Evolutionary conservation across 768 basidiomycete genomes (phyloP).

Genomic region (Sporobolomyces roseus): DNA sequence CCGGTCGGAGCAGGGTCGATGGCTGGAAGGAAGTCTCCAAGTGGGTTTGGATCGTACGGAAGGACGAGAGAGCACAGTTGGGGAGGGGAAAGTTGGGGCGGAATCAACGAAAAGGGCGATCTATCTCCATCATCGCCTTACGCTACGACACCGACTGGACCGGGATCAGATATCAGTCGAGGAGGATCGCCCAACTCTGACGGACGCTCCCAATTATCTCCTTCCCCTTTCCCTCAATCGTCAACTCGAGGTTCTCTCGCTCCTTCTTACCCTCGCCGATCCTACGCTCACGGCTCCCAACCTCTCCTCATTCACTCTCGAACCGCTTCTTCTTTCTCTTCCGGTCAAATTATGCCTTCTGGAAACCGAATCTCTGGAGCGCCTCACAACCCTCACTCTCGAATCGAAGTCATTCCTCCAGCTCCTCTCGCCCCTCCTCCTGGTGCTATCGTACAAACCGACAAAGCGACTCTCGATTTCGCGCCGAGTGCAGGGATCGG

Average conservation of each 20-base stretch:
- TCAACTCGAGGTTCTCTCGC: constrained; percentile 23
- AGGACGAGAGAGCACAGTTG: constrained; percentile 31
- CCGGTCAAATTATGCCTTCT: constrained; percentile 11
- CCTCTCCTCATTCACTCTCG: constrained; percentile 20
- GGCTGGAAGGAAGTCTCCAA: constrained; percentile 24
- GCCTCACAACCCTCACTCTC: constrained; percentile 62
- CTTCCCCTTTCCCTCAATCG: constrained; percentile 9
- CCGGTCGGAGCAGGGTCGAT: constrained; percentile 17
- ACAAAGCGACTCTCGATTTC: constrained; percentile 40
- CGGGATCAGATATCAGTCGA: constrained; percentile 2
- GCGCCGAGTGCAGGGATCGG: constrained; percentile 37
- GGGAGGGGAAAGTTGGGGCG: constrained; percentile 33
- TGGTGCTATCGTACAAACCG: constrained; percentile 36
- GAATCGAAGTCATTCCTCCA: constrained; percentile 66
- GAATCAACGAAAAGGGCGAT: constrained; percentile 20
- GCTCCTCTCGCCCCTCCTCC: constrained; percentile 58
- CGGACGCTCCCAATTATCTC: constrained; percentile 6
- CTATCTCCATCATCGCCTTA: constrained; percentile 17
- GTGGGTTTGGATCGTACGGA: constrained; percentile 7
- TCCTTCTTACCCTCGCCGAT: constrained; percentile 19
- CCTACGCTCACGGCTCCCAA: constrained; percentile 13
- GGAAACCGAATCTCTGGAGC: constrained; percentile 54
- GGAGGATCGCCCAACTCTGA: constrained; percentile 13
- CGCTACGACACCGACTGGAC: constrained; percentile 6
- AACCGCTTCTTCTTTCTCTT: constrained; percentile 16